Conservation (phyloP, 2,329 filamentous ascomycete species). For the Penicillium vulpinum region DNA sequence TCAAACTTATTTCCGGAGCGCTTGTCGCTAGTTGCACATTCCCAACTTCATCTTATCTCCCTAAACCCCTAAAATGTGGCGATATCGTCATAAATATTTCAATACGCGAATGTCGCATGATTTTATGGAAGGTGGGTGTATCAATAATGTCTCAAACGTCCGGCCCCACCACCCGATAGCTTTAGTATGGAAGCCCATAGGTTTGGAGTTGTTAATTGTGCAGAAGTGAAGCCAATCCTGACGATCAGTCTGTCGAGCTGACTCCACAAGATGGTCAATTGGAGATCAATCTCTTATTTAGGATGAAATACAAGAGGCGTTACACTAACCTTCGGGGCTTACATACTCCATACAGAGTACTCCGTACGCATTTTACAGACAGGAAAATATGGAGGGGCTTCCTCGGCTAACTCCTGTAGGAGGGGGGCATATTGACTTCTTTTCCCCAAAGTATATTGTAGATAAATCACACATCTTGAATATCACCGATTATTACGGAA, state of each 20-base stretch:
- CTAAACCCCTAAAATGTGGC: not conserved
- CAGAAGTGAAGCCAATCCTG: not conserved
- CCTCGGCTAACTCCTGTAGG: not conserved
- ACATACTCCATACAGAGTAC: not conserved
- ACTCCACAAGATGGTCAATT: not conserved
- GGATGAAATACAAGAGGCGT: not conserved
- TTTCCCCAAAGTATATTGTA: not conserved
- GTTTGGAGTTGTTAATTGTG: not conserved
- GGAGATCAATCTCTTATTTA: not conserved
- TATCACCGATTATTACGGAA: constrained; percentile 1
- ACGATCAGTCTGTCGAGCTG: not conserved
- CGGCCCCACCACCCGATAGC: not conserved
- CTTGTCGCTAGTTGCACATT: not conserved
- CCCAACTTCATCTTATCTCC: not conserved
- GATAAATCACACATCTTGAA: not conserved
- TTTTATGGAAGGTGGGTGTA: not conserved
- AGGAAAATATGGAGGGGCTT: not conserved
- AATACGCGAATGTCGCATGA: not conserved
- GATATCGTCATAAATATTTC: not conserved
- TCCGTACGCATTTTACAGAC: not conserved
- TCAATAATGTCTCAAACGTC: not conserved
- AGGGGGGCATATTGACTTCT: not conserved
- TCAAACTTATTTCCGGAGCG: not conserved
- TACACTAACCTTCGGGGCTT: not conserved
- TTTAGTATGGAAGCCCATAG: not conserved